These are phyloP conservation scores for Podospora tetraspora DNA, from an alignment of 495 filamentous ascomycete genomes.

Conservation along the genomic window DNA sequence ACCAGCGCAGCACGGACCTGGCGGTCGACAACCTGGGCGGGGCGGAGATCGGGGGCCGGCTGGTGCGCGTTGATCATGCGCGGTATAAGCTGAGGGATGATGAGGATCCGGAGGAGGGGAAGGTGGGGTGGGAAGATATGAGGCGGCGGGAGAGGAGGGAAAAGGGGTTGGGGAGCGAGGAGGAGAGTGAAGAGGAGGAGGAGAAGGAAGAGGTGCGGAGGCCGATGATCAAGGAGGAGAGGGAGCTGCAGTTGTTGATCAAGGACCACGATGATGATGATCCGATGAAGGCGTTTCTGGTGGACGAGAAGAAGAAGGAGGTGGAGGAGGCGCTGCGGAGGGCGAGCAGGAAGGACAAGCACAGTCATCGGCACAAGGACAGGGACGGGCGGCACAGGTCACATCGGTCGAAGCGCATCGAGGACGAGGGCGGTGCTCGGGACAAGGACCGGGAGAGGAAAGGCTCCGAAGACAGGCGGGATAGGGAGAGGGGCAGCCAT, in stretches of 20 bases:
- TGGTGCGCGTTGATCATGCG: slow-evolving; percentile 85
- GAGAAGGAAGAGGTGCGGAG: slow-evolving; percentile 34
- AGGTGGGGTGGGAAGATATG: slow-evolving; percentile 44
- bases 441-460: slow-evolving; percentile 12
- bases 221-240: slow-evolving; percentile 56
- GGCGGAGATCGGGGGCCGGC: slow-evolving; percentile 70
- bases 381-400: slow-evolving; percentile 23
- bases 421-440: slow-evolving; percentile 5
- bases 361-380: slow-evolving; percentile 41
- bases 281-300: slow-evolving; percentile 88
- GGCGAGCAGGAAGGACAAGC: slow-evolving; percentile 40
- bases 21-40: slow-evolving; percentile 95
- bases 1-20: slow-evolving; percentile 91
- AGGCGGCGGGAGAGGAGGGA: slow-evolving; percentile 34
- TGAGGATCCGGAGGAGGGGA: slow-evolving; percentile 63
- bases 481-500: slow-evolving; percentile 12
- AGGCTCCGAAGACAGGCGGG: slow-evolving; percentile 1
- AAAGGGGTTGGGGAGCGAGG: slow-evolving; percentile 35
- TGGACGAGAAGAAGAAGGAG: slow-evolving; percentile 86
- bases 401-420: slow-evolving; percentile 21
- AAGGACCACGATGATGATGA: slow-evolving; percentile 88
- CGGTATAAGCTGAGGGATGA: slow-evolving; percentile 85
- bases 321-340: slow-evolving; percentile 62
- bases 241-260: slow-evolving; percentile 69
- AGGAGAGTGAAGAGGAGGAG: slow-evolving; percentile 33